Percentiles rank a stretch among this genome's conserved stretches.
These are phyloP conservation scores for Neoboletus brunneissimus DNA, from an alignment of 768 basidiomycete species.

Conservation along the genomic window DNA sequence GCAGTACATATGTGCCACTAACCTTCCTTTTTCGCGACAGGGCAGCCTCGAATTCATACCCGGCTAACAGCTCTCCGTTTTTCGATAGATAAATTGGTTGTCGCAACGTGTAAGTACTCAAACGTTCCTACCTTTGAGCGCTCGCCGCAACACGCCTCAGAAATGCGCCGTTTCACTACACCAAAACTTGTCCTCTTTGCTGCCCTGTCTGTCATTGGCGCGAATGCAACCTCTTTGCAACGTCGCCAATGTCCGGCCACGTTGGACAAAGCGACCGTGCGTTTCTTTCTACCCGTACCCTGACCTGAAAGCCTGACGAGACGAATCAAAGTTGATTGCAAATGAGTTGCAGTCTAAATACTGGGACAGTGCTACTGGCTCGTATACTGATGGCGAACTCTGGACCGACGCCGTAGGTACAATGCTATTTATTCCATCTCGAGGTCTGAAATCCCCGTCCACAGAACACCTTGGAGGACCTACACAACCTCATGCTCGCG, in stretches of 20 bases:
- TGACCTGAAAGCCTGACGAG: not conserved
- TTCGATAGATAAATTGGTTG: not conserved
- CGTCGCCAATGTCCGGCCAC: constrained; percentile 7
- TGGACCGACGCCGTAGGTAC: constrained; percentile 55
- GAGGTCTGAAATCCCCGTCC: not conserved
- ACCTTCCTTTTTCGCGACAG: too few species aligned
- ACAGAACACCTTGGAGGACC: constrained; percentile 56
- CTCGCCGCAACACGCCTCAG: not conserved
- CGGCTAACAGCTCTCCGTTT: not conserved
- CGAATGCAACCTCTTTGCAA: not conserved
- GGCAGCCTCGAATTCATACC: not conserved
- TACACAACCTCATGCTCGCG: constrained; percentile 58
- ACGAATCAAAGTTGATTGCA: constrained; percentile 22
- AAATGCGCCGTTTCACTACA: constrained; percentile 1
- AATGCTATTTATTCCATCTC: not conserved
- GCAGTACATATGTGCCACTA: too few species aligned
- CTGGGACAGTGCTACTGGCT: constrained; percentile 39
- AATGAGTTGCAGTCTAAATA: constrained; percentile 34
- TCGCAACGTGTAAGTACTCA: not conserved
- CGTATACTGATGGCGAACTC: constrained; percentile 48
- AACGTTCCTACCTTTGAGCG: not conserved
- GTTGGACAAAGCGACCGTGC: constrained; percentile 12
- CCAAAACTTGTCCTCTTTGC: not conserved
- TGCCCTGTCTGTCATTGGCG: constrained; percentile 1
- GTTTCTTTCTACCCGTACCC: not conserved